These are phyloP conservation scores for Aureococcus anophagefferens DNA, from an alignment of 108 stramenopile species.

Conservation along the genomic window DNA sequence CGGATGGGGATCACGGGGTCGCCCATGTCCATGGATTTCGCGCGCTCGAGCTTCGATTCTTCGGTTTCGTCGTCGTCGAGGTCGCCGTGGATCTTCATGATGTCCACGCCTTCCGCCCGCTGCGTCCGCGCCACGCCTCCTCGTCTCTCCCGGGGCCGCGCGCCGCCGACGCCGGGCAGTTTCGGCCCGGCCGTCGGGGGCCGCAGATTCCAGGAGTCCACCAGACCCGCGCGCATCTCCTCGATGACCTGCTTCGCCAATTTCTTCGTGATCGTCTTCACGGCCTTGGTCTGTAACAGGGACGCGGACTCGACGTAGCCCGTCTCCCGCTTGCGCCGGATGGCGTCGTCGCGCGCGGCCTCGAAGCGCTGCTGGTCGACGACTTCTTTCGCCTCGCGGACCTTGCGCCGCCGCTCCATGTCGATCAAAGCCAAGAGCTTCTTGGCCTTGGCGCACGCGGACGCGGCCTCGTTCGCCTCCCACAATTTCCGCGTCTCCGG, in stretches of 20 bases:
- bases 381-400: constrained; percentile 10
- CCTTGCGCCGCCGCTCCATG: constrained; percentile 4
- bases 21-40: too few species aligned
- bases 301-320: not conserved
- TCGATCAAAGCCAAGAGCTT: constrained; percentile 2
- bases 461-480: constrained; percentile 17
- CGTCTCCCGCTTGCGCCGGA: not conserved
- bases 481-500: constrained; percentile 6
- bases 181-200: too few species aligned
- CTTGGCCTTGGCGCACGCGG: constrained; percentile 6
- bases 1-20: too few species aligned
- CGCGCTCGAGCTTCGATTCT: too few species aligned
- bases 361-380: constrained; percentile 11
- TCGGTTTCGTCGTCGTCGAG: too few species aligned
- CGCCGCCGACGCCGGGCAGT: not conserved
- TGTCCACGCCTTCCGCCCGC: too few species aligned
- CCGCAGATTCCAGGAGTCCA: too few species aligned
- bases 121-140: too few species aligned
- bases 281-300: not conserved
- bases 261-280: not conserved
- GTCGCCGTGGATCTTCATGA: too few species aligned
- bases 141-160: too few species aligned
- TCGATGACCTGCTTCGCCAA: not conserved
- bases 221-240: not conserved
- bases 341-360: not conserved